Conservation (phyloP, 768 basidiomycete species). For the Sarcomyxa edulis region DNA sequence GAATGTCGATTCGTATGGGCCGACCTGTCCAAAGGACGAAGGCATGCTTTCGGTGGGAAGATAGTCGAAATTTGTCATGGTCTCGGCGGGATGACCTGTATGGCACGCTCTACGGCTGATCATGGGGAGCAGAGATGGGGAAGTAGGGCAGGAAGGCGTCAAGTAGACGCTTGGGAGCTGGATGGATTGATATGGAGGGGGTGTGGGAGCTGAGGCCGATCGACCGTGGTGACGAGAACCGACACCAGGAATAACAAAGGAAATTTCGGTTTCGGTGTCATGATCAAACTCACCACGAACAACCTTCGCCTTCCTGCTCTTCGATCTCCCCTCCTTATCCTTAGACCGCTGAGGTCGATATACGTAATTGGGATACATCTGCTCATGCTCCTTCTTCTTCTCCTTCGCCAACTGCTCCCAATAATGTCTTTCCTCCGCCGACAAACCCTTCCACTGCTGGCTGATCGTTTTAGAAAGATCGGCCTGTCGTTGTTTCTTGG, state of each 20-base stretch:
- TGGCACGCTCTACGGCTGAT: constrained; percentile 57
- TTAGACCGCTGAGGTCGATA: constrained; percentile 68
- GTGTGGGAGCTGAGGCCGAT: constrained; percentile 57
- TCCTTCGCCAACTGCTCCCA: constrained; percentile 78
- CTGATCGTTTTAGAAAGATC: constrained; percentile 81
- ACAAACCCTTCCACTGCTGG: constrained; percentile 71
- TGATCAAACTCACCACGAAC: constrained; percentile 30
- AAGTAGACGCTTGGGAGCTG: constrained; percentile 60
- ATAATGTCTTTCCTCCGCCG: constrained; percentile 58
- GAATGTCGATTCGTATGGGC: constrained; percentile 43
- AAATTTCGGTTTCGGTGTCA: constrained; percentile 30
- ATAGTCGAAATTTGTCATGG: constrained; percentile 49
- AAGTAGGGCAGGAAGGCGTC: constrained; percentile 56
- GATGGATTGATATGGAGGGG: constrained; percentile 63
- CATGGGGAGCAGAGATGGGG: constrained; percentile 52
- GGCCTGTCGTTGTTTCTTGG: constrained; percentile 73
- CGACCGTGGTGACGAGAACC: constrained; percentile 24
- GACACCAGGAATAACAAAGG: constrained; percentile 21
- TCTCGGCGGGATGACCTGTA: constrained; percentile 40
- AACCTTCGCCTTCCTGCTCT: constrained; percentile 33
- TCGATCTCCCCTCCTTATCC: constrained; percentile 48
- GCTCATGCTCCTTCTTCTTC: constrained; percentile 76
- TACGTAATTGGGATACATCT: constrained; percentile 71
- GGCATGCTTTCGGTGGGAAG: constrained; percentile 38
- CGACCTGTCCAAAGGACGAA: constrained; percentile 30